Evolutionary conservation across 257 asterid genomes (phyloP).

Genomic region (Plantago major): DNA sequence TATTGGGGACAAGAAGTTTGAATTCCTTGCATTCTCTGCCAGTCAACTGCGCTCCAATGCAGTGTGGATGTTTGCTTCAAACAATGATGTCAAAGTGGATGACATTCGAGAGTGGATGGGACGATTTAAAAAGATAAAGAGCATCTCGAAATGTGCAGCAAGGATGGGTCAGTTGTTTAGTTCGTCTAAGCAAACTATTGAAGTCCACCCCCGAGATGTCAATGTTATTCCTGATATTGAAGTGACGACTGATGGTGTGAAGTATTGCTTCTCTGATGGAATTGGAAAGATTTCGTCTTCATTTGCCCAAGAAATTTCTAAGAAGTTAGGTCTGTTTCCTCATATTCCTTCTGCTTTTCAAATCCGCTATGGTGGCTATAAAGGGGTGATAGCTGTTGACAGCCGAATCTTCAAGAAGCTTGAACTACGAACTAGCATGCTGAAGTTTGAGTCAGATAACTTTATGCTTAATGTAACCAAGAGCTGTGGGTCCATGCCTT

Average conservation of each 20-base stretch:
- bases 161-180: constrained; percentile 97
- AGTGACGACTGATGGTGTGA: constrained; percentile 56
- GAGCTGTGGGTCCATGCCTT: constrained; percentile 81
- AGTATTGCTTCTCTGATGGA: constrained; percentile 89
- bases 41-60: constrained; percentile 87
- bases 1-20: constrained; percentile 67
- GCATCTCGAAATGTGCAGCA: constrained; percentile 86
- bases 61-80: constrained; percentile 98
- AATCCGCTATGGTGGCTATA: constrained; percentile 91
- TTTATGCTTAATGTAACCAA: constrained; percentile 82
- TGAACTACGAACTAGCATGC: constrained; percentile 72
- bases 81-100: constrained; percentile 54
- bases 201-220: constrained; percentile 47
- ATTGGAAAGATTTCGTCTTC: constrained; percentile 70
- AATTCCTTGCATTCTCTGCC: constrained; percentile 86
- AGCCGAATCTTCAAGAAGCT: constrained; percentile 59
- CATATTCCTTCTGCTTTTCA: constrained; percentile 86
- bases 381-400: constrained; percentile 81
- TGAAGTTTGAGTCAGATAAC: constrained; percentile 75
- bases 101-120: constrained; percentile 97
- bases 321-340: constrained; percentile 44
- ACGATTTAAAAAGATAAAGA: constrained; percentile 66
- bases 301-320: constrained; percentile 55
- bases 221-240: constrained; percentile 69
- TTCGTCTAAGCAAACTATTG: constrained; percentile 62